phyloP scores from a whole-genome alignment of 805 yeast species.

The Wickerhamomyces bovis region DNA sequence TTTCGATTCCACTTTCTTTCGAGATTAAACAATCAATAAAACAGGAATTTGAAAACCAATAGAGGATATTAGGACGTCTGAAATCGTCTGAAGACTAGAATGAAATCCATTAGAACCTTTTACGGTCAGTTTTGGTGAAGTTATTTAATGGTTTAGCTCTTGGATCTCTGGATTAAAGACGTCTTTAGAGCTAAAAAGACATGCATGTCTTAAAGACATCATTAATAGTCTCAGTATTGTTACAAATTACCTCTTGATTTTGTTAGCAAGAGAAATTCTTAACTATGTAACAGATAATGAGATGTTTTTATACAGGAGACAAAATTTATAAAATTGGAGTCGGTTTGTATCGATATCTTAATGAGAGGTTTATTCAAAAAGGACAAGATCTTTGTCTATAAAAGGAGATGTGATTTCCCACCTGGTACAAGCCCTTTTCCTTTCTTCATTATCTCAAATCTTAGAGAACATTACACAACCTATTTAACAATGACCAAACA shows the following conservation, averaged over 20 bases:
- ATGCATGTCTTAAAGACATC: neutral
- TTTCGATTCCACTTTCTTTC: neutral
- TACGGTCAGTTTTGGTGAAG: too few species aligned
- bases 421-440: neutral
- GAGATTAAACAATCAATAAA: too few species aligned
- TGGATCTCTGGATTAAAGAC: too few species aligned
- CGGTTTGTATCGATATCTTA: neutral
- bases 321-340: neutral
- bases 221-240: too few species aligned
- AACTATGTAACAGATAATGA: neutral
- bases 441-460: neutral
- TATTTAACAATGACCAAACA: neutral
- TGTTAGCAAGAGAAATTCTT: neutral
- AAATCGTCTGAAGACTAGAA: too few species aligned
- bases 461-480: too few species aligned
- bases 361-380: neutral
- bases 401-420: neutral
- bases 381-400: neutral
- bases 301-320: neutral
- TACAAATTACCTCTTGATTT: neutral
- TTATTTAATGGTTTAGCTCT: too few species aligned
- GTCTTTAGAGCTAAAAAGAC: neutral
- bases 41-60: too few species aligned
- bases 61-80: too few species aligned
- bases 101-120: too few species aligned